phyloP scores from a whole-genome alignment of 306 rosid genomes.

The Prunus dulcis region DNA sequence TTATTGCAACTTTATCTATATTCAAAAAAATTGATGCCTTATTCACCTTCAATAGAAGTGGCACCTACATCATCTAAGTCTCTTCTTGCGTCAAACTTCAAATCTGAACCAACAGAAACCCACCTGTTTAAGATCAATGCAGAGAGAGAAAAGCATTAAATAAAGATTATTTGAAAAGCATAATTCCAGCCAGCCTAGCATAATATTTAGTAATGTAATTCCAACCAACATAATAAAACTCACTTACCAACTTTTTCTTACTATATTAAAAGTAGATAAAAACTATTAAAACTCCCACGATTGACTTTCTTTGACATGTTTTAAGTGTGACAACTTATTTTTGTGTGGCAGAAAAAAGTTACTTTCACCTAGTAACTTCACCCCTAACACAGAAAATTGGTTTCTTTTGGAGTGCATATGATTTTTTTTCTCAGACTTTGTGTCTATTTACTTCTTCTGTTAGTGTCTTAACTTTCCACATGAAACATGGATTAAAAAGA shows the following conservation, averaged over 20 bases:
- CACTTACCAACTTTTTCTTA: slow-evolving; percentile 1
- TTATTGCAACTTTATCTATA: background rate
- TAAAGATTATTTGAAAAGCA: slow-evolving; percentile 20
- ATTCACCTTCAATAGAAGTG: slow-evolving; percentile 59
- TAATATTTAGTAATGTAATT: background rate
- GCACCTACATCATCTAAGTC: slow-evolving; percentile 97
- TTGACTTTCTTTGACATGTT: background rate
- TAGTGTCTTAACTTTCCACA: background rate
- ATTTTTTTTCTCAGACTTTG: background rate
- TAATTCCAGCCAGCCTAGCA: background rate
- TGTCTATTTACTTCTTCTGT: background rate
- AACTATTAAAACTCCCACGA: background rate
- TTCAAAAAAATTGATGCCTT: background rate
- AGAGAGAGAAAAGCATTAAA: slow-evolving; percentile 37
- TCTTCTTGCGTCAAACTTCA: slow-evolving; percentile 97
- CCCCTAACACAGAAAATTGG: too few species aligned
- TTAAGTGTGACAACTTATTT: background rate
- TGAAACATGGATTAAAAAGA: background rate
- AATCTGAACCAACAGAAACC: slow-evolving; percentile 99
- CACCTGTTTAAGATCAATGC: slow-evolving; percentile 67
- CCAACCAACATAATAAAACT: background rate
- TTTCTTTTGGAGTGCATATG: background rate
- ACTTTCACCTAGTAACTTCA: background rate
- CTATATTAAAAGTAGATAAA: background rate
- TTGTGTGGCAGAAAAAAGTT: background rate